Evolutionary conservation across 129 eudicot genomes (phyloP).

Genomic region (Calendula officinalis): DNA sequence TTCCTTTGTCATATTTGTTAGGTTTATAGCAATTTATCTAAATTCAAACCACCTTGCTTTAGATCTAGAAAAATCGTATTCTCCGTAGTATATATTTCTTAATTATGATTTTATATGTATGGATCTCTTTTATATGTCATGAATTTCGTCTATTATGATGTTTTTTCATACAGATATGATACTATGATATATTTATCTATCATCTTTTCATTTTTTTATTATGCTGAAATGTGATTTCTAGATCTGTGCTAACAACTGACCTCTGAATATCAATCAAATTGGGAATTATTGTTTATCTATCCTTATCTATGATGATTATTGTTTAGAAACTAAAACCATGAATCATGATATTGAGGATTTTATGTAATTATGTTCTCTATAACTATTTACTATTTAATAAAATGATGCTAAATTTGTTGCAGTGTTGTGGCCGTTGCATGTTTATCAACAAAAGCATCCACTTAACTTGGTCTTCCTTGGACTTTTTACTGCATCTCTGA

Average conservation of each 20-base stretch:
- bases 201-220: too few relatives aligned
- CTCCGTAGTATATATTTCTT: neutral
- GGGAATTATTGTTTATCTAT: neutral
- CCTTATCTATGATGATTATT: too few relatives aligned
- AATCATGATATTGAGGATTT: too few relatives aligned
- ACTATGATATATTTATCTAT: neutral
- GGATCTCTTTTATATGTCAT: conserved; percentile 18
- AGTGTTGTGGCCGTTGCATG: conserved; percentile 95
- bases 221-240: neutral
- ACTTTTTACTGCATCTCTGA: conserved; percentile 74
- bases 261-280: neutral
- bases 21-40: too few relatives aligned
- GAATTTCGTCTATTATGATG: neutral
- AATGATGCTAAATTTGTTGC: conserved; percentile 15
- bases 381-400: neutral
- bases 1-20: neutral
- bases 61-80: conserved; percentile 1
- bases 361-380: too few relatives aligned
- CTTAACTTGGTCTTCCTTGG: conserved; percentile 88
- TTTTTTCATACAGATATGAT: neutral
- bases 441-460: conserved; percentile 95
- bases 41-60: neutral
- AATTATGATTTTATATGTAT: neutral
- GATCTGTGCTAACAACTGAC: conserved; percentile 13
- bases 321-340: too few relatives aligned